Base-by-base conservation (phyloP, 2,329 filamentous ascomycete genomes). In the Aspergillus udagawae region DNA sequence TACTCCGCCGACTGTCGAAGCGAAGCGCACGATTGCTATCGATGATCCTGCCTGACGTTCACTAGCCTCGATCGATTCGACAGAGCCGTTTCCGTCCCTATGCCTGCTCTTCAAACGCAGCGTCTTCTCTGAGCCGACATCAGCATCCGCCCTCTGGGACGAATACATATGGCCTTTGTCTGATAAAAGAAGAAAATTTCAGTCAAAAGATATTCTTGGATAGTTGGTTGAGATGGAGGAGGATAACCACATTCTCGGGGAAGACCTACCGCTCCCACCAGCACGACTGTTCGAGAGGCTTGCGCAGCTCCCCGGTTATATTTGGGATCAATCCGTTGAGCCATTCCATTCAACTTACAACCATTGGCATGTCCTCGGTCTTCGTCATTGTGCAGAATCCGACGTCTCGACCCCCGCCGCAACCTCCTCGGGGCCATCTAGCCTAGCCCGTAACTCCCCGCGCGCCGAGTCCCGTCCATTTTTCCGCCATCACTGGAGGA, bases 351-450 rank as follows among this genome's bases (percentile, higher is more conserved):
- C 83, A 52, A 91, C 87, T 66, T 97, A 96, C 75, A 91, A 95
- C 73, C 92, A 92, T 78, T 97, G 92, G 91, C 86, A 90, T 73
- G 82, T 89, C 65, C 83, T 81, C 62, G 89, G 87, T 54, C 69
- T 77, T 49, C 70, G 86, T 76, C 65, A 86, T 83, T 66, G 84
- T 77, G 49, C 78, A 74, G 60, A 82, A 71, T 68, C 78, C 72
- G 67, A 80, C 64, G 60, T 69, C 47, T 75, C 80, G 2, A 75
- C 80, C 41, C 79, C 81, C 17, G 78, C 75, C 55, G 76, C 80
- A 44, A 73, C 73, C 55, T 69, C 76, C 1, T 77, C 75, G 42
- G 72, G 74, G 65, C 67, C 81, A 12, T 76, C 76, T 48, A 72
- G 73, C 57, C 72, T 78, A 21, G 68, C 70, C 23, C 74, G 75